Evolutionary conservation across 2,329 filamentous ascomycete species (phyloP).

Genomic region (Penicillium sp.): DNA sequence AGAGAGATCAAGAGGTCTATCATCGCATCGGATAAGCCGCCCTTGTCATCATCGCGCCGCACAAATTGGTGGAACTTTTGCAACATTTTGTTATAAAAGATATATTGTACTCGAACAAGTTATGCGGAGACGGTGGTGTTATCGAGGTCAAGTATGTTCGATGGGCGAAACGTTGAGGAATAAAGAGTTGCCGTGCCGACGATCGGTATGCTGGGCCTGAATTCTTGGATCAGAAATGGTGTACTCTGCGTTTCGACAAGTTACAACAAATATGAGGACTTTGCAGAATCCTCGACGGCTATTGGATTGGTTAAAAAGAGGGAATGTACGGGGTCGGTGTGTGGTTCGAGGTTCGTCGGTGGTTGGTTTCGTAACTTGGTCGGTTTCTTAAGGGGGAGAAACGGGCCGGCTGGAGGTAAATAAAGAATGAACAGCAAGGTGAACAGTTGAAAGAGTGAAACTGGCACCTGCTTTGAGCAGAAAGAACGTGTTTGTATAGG

Average conservation of each 20-base stretch:
- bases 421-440: conserved; percentile 57
- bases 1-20: conserved; percentile 80
- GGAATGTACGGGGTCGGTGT: conserved; percentile 27
- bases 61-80: conserved; percentile 53
- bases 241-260: conserved; percentile 2
- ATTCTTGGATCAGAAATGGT: conserved; percentile 7
- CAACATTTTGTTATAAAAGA: conserved; percentile 21
- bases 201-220: background rate
- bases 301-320: conserved; percentile 20
- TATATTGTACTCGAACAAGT: conserved; percentile 1
- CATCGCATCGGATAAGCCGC: conserved; percentile 64
- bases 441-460: conserved; percentile 70
- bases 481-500: conserved; percentile 30
- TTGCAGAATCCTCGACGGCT: conserved; percentile 5
- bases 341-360: conserved; percentile 16
- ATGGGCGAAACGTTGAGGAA: conserved; percentile 20
- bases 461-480: conserved; percentile 53
- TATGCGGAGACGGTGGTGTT: conserved; percentile 11
- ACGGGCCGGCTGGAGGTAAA: conserved; percentile 23
- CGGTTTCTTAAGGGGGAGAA: conserved; percentile 18
- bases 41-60: conserved; percentile 53
- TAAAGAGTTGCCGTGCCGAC: conserved; percentile 11
- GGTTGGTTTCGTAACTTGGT: conserved; percentile 25
- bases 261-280: background rate
- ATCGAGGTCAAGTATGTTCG: conserved; percentile 18